Conservation (phyloP, 805 yeast genomes). For the Soucietia sequanensis region DNA sequence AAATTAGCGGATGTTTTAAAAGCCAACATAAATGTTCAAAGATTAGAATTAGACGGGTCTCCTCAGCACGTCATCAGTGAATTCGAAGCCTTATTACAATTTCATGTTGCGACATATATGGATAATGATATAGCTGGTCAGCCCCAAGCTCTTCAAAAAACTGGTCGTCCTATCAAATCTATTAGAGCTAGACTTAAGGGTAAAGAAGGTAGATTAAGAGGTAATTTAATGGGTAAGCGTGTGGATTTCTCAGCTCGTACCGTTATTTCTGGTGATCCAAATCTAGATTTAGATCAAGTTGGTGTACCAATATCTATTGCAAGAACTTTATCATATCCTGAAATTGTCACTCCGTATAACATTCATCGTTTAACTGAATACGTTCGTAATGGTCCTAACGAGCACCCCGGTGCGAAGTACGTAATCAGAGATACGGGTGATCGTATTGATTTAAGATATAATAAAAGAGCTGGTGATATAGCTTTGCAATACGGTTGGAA, state of each 20-base stretch:
- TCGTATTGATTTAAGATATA: constrained; percentile 94
- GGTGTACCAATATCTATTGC: constrained; percentile 99
- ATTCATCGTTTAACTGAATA: constrained; percentile 89
- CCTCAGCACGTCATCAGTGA: constrained; percentile 98
- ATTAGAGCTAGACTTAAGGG: constrained; percentile 99
- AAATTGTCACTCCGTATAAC: constrained; percentile 95
- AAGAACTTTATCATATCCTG: constrained; percentile 92
- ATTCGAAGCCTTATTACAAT: constrained; percentile 91
- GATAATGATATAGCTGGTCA: constrained; percentile 99
- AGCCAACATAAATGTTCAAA: constrained; percentile 96
- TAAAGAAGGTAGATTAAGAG: constrained; percentile 98
- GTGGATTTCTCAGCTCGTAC: constrained; percentile 99
- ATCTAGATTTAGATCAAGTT: constrained; percentile 94
- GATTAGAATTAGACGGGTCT: constrained; percentile 97
- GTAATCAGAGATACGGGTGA: constrained; percentile 98
- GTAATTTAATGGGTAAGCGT: constrained; percentile 99
- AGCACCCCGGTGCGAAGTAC: constrained; percentile 99
- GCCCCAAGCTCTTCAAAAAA: constrained; percentile 97
- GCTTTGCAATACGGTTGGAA: constrained; percentile 99
- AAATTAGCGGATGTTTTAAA: constrained; percentile 95
- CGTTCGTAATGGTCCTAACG: constrained; percentile 98
- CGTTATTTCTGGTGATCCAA: constrained; percentile 99
- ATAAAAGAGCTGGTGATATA: constrained; percentile 97
- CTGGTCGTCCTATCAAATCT: constrained; percentile 98
- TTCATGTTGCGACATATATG: constrained; percentile 99